Base-by-base conservation (phyloP, 352 stramenopile species). In the Pythium phragmitis region DNA sequence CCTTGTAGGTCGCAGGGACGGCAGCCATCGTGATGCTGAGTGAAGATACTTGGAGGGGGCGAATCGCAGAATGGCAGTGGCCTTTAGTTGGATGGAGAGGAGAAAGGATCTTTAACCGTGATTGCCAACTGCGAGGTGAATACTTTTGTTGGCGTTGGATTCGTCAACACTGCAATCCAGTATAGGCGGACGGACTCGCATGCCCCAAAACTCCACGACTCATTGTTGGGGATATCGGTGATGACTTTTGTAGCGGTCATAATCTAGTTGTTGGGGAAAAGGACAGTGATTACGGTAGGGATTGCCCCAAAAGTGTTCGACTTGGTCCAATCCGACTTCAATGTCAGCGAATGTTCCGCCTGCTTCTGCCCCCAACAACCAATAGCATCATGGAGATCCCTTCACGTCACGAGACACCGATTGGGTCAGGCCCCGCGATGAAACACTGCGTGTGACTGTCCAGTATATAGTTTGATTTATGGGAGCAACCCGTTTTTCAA, bases 1-100 rank as follows among this genome's bases (percentile, higher is more conserved):
- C 59, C 28, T 65, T 58, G 49, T 65, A 65, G 23, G 59, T 65
- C 9, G 59, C 37, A 6, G 59, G 59, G 16, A 65, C 49, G 19
- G 59, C 19, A 2, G 43, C 19, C 48, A 59, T 59, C 3, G 23
- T 45, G 34, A 7, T 56, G 23, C 3, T 55, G 21, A 1, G 1
- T 1, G 21, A 2, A 12, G 12, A 13, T 16, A 14, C 39, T 46
- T 46, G 55, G 28, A 37, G 12, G 8, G 28, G 13, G 52, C 0
- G 49, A 39, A 17, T 59, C 49, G 34, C 2, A 13, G 46, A 52
- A 52, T 52, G 46, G 23, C 19, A 30, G 4, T 5, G 26, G 26
- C 4, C 26, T 30, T 17, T 42, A 4, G 37, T 51, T 16, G n/a
- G 45, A 34, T 13, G 11, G 45, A 16, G 45, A 33, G 4, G n/a